Base-by-base conservation (phyloP, 2,329 filamentous ascomycete species). In the Corynespora cassiicola region DNA sequence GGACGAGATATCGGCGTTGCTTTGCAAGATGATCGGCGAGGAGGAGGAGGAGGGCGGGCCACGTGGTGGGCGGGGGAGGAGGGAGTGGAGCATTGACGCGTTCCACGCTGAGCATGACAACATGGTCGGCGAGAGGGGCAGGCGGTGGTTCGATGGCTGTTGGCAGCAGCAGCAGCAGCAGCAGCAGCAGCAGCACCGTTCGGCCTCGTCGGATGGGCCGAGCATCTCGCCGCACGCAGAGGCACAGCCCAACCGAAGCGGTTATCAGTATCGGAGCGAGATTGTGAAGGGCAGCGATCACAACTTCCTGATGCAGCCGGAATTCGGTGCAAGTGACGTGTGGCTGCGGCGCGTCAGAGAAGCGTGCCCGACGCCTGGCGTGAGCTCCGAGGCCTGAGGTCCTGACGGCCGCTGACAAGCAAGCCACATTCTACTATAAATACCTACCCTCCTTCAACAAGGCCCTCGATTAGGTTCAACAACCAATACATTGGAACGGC, bases 21-120 rank as follows among this genome's bases (percentile, higher is more conserved):
- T 63, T 2, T 55, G 48, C 6, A 55, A 48, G 12, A 47, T 49
- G 12, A 49, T 59, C 24, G 25, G 37, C 3, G 48, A 52, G 24
- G 47, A 54, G 9, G 31, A 34, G 17, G 41, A 31, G 4, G 22
- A 26, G 11, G 40, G 21, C 7, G n/a, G n/a, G n/a, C n/a, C n/a
- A n/a, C n/a, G n/a, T n/a, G n/a, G n/a, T n/a, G n/a, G n/a, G n/a
- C n/a, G n/a, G n/a, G n/a, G n/a, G n/a, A n/a, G n/a, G n/a, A 49
- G 46, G 25, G 39, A 37, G 18, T 61, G 58, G 52, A 34, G 19
- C 2, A 42, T 65, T 18, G 54, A 63, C 36, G 45, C 48, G 11
- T 63, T 63, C 22, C 58, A 63, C 28, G 61, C 58, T 7, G 52
- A 60, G 28, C 27, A 36, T 3, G 61, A 65, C 31, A 29, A 57